phyloP scores from a whole-genome alignment of 768 basidiomycete genomes.

The Boletus coccyginus region DNA sequence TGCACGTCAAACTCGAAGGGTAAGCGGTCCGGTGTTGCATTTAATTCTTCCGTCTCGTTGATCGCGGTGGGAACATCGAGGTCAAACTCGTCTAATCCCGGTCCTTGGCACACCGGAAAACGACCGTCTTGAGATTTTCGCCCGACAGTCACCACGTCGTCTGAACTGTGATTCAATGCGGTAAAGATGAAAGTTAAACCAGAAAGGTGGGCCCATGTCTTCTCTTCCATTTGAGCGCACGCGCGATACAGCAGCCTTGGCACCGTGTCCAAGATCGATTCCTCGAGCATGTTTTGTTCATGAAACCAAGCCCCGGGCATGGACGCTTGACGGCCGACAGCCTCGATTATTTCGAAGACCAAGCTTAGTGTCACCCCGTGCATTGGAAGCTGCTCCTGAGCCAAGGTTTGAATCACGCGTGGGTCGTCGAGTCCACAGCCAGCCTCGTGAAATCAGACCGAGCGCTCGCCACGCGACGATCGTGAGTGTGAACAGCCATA shows the following conservation, averaged over 20 bases:
- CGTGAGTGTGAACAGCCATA: constrained; percentile 3
- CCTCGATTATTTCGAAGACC: background rate
- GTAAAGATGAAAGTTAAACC: background rate
- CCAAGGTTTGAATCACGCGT: background rate
- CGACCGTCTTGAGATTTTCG: background rate
- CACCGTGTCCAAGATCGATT: background rate
- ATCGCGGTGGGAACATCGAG: background rate
- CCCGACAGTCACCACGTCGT: background rate
- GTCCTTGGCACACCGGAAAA: background rate
- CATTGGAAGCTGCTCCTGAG: background rate
- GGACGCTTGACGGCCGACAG: background rate
- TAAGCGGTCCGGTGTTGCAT: background rate
- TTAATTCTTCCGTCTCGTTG: background rate
- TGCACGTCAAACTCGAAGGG: too few species aligned
- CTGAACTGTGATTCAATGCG: background rate
- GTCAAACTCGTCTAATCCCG: background rate
- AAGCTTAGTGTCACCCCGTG: background rate
- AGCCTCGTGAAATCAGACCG: background rate
- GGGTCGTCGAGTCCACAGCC: background rate
- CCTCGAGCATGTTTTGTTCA: background rate
- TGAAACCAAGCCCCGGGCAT: constrained; percentile 8
- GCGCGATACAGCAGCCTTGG: background rate
- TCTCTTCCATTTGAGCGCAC: background rate
- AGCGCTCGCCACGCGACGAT: background rate
- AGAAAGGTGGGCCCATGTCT: background rate